A percentile compares a stretch with the other conserved stretches of the same genome.
These are phyloP conservation scores for Pterulicium gracile DNA, from an alignment of 1,284 basidiomycete species.

Conservation along the genomic window DNA sequence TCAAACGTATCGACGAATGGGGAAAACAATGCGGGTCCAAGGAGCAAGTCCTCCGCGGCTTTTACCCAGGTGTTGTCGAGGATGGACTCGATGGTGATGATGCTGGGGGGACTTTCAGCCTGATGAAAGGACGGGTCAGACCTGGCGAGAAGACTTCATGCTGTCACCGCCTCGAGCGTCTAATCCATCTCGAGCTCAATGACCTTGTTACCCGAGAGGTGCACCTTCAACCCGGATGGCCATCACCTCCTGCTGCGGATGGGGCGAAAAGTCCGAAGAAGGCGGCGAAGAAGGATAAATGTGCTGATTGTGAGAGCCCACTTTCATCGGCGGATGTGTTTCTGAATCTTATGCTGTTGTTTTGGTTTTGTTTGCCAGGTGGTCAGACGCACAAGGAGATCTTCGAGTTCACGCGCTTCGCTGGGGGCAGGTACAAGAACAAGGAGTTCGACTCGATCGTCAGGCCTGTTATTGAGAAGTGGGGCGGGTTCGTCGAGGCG, in stretches of 20 bases:
- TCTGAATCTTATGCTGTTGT: neutral
- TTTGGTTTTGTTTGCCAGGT: slow-evolving; percentile 29
- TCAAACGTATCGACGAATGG: slow-evolving; percentile 58
- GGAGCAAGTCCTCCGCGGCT: slow-evolving; percentile 36
- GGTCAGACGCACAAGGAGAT: slow-evolving; percentile 61
- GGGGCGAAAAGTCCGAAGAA: slow-evolving; percentile 13
- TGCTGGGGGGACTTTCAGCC: slow-evolving; percentile 11
- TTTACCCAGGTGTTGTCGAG: slow-evolving; percentile 34
- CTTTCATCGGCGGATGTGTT: slow-evolving; percentile 15
- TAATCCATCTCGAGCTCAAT: slow-evolving; percentile 66
- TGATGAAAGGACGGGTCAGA: slow-evolving; percentile 35
- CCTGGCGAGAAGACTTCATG: slow-evolving; percentile 41
- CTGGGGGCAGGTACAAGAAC: slow-evolving; percentile 37
- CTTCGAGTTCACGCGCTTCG: slow-evolving; percentile 51
- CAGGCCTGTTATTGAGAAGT: slow-evolving; percentile 62
- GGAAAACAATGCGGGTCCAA: slow-evolving; percentile 51
- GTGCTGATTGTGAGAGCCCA: slow-evolving; percentile 17
- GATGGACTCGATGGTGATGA: slow-evolving; percentile 14
- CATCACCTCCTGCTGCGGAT: slow-evolving; percentile 15
- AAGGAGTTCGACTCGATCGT: slow-evolving; percentile 68
- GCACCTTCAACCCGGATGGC: slow-evolving; percentile 45
- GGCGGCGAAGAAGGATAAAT: slow-evolving; percentile 15
- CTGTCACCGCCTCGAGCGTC: slow-evolving; percentile 43
- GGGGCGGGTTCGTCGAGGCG: slow-evolving; percentile 51
- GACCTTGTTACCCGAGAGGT: slow-evolving; percentile 49